phyloP scores from a whole-genome alignment of 306 rosid species.

The Chamaecrista fasciculata region DNA sequence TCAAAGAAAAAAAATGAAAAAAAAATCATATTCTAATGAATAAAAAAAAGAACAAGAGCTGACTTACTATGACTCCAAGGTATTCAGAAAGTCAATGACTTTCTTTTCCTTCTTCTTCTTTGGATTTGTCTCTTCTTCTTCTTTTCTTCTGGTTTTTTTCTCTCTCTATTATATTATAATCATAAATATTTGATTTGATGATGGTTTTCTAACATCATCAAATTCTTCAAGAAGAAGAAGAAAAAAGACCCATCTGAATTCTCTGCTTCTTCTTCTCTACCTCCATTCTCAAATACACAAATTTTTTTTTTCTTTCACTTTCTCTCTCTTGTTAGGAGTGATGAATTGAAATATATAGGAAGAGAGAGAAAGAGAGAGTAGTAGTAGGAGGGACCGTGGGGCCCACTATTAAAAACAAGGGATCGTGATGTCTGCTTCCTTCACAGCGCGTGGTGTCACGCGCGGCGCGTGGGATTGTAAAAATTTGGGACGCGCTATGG shows the following conservation, averaged over 20 bases:
- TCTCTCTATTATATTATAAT: too few species aligned
- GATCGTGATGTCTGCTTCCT: slow-evolving; percentile 37
- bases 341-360: slow-evolving; percentile 2
- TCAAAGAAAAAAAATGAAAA: background rate
- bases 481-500: background rate
- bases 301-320: background rate
- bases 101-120: background rate
- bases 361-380: background rate
- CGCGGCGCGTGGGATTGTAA: slow-evolving; percentile 23
- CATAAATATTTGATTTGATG: background rate
- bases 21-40: background rate
- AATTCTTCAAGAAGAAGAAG: too few species aligned
- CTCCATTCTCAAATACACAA: background rate
- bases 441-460: slow-evolving; percentile 13
- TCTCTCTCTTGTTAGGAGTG: background rate
- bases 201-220: too few species aligned
- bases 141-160: background rate
- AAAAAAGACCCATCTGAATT: too few species aligned
- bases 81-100: slow-evolving; percentile 33
- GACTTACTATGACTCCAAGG: slow-evolving; percentile 36
- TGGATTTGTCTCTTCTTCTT: background rate
- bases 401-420: slow-evolving; percentile 34
- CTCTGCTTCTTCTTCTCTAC: background rate
- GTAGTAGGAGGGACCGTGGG: slow-evolving; percentile 21
- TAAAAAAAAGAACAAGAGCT: slow-evolving; percentile 10